A percentile compares a stretch with the other conserved stretches of the same genome.
These are phyloP conservation scores for Vitis hybrid DNA, from an alignment of 177 flowering plant species.

Conservation along the genomic window DNA sequence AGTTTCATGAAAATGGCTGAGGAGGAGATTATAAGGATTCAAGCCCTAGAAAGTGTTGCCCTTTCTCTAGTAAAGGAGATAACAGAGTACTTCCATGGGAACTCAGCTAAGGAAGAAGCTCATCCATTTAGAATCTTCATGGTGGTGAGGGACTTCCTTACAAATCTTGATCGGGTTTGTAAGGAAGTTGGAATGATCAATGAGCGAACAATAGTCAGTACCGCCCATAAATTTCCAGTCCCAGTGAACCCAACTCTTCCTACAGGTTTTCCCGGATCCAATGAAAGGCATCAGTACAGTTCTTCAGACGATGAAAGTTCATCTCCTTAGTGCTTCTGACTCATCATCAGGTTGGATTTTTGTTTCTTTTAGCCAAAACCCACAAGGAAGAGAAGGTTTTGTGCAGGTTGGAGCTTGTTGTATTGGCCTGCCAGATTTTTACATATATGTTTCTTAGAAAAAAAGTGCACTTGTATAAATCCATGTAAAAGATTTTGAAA, in stretches of 20 bases:
- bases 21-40: conserved; percentile 38
- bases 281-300: conserved; percentile 16
- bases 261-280: conserved; percentile 15
- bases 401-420: conserved; percentile 7
- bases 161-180: conserved; percentile 39
- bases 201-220: conserved; percentile 39
- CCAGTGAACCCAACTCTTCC: conserved; percentile 34
- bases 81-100: conserved; percentile 51
- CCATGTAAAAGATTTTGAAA: conserved; percentile 21
- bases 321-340: conserved; percentile 8
- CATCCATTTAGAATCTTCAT: conserved; percentile 45
- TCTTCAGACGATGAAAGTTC: conserved; percentile 38
- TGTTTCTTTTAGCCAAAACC: neutral
- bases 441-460: neutral
- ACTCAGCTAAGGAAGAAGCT: conserved; percentile 48
- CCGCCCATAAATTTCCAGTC: conserved; percentile 43
- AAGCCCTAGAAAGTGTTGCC: conserved; percentile 40
- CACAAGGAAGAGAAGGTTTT: conserved; percentile 5
- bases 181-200: conserved; percentile 45
- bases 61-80: conserved; percentile 44
- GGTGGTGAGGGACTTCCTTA: conserved; percentile 48
- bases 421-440: conserved; percentile 3
- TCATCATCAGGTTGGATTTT: neutral
- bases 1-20: conserved; percentile 32
- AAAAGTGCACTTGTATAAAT: conserved; percentile 19